Conservation (phyloP, 768 basidiomycete genomes). For the Glaciozyma martinii region DNA sequence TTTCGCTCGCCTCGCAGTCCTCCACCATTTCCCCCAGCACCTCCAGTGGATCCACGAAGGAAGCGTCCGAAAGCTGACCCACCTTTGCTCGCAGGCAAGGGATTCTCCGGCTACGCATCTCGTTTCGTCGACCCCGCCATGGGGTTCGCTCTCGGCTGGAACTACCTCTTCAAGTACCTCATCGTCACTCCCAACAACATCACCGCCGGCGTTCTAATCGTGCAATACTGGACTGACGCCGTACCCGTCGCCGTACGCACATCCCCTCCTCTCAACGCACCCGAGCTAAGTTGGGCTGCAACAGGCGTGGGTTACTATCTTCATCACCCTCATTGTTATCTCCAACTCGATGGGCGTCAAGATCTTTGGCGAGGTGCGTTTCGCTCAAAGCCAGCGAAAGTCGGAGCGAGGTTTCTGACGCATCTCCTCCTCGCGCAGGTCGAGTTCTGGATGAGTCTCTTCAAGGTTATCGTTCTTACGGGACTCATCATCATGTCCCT, state of each 20-base stretch:
- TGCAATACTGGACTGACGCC: conserved; percentile 24
- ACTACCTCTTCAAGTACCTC: conserved; percentile 27
- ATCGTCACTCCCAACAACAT: conserved; percentile 28
- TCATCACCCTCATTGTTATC: conserved; percentile 7
- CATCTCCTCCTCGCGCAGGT: not conserved
- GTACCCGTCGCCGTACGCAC: conserved; percentile 7
- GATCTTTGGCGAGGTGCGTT: conserved; percentile 21
- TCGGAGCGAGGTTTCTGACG: not conserved
- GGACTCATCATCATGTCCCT: not conserved
- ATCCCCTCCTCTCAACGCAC: too few species aligned
- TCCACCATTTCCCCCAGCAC: not conserved
- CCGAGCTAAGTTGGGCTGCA: too few species aligned
- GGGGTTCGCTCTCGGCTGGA: conserved; percentile 33
- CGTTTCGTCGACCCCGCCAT: conserved; percentile 43
- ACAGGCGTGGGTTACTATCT: conserved; percentile 21
- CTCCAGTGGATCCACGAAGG: not conserved
- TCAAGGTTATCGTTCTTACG: conserved; percentile 33
- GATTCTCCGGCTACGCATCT: conserved; percentile 39
- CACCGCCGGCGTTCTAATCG: conserved; percentile 15
- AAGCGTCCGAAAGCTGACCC: not conserved
- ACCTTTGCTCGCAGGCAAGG: conserved; percentile 11
- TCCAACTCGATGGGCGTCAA: conserved; percentile 28
- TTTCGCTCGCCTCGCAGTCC: not conserved
- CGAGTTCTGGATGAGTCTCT: conserved; percentile 40
- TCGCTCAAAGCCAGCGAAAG: not conserved